Percentiles rank a stretch among this genome's conserved stretches.
Conservation (phyloP, 2,329 filamentous ascomycete genomes). For the Fusarium sp. region DNA sequence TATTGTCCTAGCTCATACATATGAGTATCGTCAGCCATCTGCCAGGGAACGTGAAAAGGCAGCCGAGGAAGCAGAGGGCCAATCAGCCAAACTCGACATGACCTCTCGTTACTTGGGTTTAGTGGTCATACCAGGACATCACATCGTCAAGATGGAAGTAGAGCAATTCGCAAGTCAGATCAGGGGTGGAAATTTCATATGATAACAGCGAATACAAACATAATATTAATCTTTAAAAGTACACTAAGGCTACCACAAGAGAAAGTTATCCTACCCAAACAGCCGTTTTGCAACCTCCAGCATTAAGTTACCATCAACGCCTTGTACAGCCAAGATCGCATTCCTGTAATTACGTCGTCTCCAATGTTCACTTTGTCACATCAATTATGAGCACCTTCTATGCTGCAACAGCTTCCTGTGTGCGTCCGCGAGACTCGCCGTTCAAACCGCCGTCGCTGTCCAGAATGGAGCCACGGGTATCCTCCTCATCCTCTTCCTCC, state of each 20-base stretch:
- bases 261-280: constrained; percentile 41
- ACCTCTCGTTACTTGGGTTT: constrained; percentile 88
- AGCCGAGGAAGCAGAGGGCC: constrained; percentile 51
- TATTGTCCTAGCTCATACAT: constrained; percentile 84
- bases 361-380: constrained; percentile 14
- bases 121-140: constrained; percentile 87
- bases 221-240: constrained; percentile 48
- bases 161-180: constrained; percentile 77
- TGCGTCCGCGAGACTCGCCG: constrained; percentile 67
- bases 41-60: constrained; percentile 58
- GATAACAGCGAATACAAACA: constrained; percentile 19
- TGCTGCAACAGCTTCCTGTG: constrained; percentile 63
- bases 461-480: constrained; percentile 61
- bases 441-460: constrained; percentile 66
- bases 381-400: constrained; percentile 47
- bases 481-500: constrained; percentile 73
- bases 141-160: constrained; percentile 89
- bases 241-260: constrained; percentile 43
- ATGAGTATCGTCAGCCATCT: constrained; percentile 87
- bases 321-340: constrained; percentile 41
- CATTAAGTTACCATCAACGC: constrained; percentile 46
- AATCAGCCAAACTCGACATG: constrained; percentile 74
- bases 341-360: constrained; percentile 35
- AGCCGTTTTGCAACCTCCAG: constrained; percentile 42
- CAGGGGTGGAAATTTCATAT: constrained; percentile 37